phyloP scores from a whole-genome alignment of 306 rosid species.

The Acmispon strigosus region DNA sequence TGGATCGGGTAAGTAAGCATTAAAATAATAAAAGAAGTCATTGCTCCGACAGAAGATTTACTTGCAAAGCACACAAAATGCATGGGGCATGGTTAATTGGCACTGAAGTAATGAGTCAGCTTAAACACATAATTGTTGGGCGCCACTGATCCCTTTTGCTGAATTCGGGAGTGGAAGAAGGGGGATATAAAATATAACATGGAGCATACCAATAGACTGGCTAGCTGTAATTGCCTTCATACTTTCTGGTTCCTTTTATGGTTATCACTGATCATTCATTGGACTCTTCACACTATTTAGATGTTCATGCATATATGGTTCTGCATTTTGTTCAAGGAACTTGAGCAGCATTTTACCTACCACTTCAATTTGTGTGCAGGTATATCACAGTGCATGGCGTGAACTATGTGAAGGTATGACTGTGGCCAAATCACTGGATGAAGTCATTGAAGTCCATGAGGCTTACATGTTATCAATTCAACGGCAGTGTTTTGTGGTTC shows the following conservation, averaged over 20 bases:
- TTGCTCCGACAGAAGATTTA: slow-evolving; percentile 6
- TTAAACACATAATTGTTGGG: neutral
- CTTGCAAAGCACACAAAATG: neutral
- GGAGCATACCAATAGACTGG: neutral
- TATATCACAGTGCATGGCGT: slow-evolving; percentile 98
- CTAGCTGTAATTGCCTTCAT: neutral
- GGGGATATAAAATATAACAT: neutral
- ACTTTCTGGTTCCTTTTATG: neutral
- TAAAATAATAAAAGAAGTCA: neutral
- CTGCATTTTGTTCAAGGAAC: slow-evolving; percentile 19
- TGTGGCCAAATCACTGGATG: slow-evolving; percentile 79
- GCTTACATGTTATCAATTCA: slow-evolving; percentile 82
- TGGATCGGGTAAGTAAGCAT: slow-evolving; percentile 68
- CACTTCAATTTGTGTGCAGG: slow-evolving; percentile 50
- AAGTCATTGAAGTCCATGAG: slow-evolving; percentile 91
- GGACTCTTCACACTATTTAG: neutral
- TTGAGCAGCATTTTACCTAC: slow-evolving; percentile 21
- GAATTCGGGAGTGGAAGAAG: neutral
- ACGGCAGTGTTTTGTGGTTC: slow-evolving; percentile 95
- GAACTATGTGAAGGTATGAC: slow-evolving; percentile 90
- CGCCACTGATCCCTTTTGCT: neutral
- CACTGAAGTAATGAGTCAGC: slow-evolving; percentile 5
- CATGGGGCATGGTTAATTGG: neutral
- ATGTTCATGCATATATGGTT: neutral
- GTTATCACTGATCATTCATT: neutral